A percentile compares a stretch with the other conserved stretches of the same genome.
These are phyloP conservation scores for Heliamphora exappendiculata DNA, from an alignment of 148 eudicot species.

Conservation along the genomic window DNA sequence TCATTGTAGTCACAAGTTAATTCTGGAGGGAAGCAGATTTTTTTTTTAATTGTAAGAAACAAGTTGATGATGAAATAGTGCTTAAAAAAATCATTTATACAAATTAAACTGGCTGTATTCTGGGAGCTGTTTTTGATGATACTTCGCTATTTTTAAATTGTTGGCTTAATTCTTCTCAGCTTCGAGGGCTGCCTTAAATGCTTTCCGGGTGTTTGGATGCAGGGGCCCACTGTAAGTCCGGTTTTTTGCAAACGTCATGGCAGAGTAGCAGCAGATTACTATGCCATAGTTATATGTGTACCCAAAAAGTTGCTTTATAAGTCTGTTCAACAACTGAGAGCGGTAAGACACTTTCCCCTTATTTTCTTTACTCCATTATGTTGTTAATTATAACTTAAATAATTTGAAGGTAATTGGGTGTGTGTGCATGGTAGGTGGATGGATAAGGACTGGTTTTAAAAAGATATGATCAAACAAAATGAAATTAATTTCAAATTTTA, in stretches of 20 bases:
- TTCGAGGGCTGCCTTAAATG: slow-evolving; percentile 10
- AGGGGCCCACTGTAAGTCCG: slow-evolving; percentile 92
- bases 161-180: not conserved
- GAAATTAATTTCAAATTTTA: no score
- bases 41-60: not conserved
- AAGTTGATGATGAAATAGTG: not conserved
- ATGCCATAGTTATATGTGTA: slow-evolving; percentile 81
- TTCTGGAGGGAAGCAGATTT: not conserved
- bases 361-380: not conserved
- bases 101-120: not conserved
- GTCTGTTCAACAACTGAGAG: slow-evolving; percentile 79
- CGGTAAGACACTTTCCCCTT: slow-evolving; percentile 34
- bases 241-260: slow-evolving; percentile 73
- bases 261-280: slow-evolving; percentile 51
- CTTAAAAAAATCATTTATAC: no score
- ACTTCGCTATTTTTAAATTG: not conserved
- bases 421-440: no score
- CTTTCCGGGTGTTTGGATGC: slow-evolving; percentile 19
- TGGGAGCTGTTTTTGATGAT: not conserved
- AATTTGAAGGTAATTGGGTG: no score
- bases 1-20: not conserved
- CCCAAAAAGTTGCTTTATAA: slow-evolving; percentile 82
- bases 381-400: not conserved
- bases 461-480: no score
- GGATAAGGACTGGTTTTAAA: no score